These are phyloP conservation scores for Colletotrichum caudatum DNA, from an alignment of 2,329 filamentous ascomycete genomes.

Conservation along the genomic window DNA sequence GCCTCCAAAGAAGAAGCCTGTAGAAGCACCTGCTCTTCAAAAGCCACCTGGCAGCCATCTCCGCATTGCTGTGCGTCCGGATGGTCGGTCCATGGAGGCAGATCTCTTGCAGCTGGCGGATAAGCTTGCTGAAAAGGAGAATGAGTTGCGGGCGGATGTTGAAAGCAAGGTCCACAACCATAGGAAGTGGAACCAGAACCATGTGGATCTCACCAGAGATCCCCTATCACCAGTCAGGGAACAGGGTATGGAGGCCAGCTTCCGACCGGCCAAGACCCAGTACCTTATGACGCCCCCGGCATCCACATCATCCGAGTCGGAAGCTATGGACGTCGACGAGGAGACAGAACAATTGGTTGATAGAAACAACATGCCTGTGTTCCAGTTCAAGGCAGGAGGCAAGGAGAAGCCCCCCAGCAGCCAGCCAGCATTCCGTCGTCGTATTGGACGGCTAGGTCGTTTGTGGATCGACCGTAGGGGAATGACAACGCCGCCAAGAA, in stretches of 20 bases:
- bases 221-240: conserved; percentile 85
- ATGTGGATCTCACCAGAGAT: conserved; percentile 87
- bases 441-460: conserved; percentile 85
- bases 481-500: conserved; percentile 64
- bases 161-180: conserved; percentile 90
- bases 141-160: conserved; percentile 83
- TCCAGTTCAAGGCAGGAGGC: conserved; percentile 61
- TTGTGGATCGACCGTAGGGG: conserved; percentile 89
- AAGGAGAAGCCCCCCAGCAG: conserved; percentile 55
- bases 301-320: conserved; percentile 63
- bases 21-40: conserved; percentile 71
- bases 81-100: conserved; percentile 78
- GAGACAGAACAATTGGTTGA: conserved; percentile 49
- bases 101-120: conserved; percentile 84
- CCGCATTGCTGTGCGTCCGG: conserved; percentile 76
- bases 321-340: conserved; percentile 66
- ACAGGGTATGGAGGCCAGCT: conserved; percentile 70
- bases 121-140: conserved; percentile 83
- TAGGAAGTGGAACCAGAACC: conserved; percentile 89
- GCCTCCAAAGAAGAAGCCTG: conserved; percentile 78
- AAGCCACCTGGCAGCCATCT: conserved; percentile 73
- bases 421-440: conserved; percentile 80
- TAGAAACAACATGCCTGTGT: conserved; percentile 52
- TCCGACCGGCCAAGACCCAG: conserved; percentile 78
- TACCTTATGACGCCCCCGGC: conserved; percentile 76